phyloP scores from a whole-genome alignment of 1,139 yeast genomes.

The Hemisphaericaspora xylanilytica region DNA sequence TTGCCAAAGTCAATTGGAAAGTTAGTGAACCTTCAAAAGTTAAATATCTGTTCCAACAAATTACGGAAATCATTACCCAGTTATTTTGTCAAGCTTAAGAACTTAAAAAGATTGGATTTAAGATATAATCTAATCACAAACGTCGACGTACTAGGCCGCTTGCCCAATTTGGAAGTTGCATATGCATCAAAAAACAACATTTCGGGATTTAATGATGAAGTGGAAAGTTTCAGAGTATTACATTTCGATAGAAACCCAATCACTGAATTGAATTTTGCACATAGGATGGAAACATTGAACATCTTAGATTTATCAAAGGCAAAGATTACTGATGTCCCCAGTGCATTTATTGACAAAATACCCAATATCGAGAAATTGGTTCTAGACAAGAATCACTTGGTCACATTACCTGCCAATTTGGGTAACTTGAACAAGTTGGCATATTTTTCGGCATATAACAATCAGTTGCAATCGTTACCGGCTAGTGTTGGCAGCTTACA shows the following conservation, averaged over 20 bases:
- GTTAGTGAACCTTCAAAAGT: constrained; percentile 58
- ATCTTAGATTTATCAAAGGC: constrained; percentile 79
- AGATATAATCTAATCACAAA: constrained; percentile 69
- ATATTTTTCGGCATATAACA: constrained; percentile 68
- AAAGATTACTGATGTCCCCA: constrained; percentile 71
- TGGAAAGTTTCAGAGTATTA: constrained; percentile 54
- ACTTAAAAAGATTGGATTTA: constrained; percentile 73
- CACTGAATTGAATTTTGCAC: constrained; percentile 65
- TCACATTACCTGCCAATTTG: constrained; percentile 70
- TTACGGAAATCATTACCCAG: constrained; percentile 57
- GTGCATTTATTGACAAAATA: constrained; percentile 59
- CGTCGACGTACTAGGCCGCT: constrained; percentile 60
- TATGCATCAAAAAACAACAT: constrained; percentile 78
- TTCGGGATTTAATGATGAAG: constrained; percentile 58
- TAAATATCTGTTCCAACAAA: constrained; percentile 74
- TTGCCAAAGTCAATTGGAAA: constrained; percentile 65
- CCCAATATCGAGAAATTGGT: constrained; percentile 71
- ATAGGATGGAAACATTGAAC: constrained; percentile 59
- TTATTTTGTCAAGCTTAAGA: constrained; percentile 49
- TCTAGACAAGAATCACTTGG: constrained; percentile 80
- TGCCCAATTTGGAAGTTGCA: constrained; percentile 68
- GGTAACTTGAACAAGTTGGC: constrained; percentile 58
- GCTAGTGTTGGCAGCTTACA: constrained; percentile 58
- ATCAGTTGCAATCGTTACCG: constrained; percentile 77
- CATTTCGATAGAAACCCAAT: constrained; percentile 69